phyloP scores from a whole-genome alignment of 306 rosid genomes.

The Luffa acutangula region DNA sequence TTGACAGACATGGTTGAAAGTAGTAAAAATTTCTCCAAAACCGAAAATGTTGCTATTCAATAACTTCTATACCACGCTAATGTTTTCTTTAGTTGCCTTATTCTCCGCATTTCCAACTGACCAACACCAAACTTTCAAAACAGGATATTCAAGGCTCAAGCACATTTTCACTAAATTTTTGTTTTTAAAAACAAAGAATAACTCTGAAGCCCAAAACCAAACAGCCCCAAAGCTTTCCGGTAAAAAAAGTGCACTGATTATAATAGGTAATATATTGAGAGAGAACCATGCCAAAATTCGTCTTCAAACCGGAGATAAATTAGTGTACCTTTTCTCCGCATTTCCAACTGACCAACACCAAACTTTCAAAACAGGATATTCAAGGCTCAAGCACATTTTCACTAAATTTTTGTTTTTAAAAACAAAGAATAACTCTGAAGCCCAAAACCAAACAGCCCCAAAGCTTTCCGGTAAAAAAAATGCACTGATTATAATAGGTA shows the following conservation, averaged over 20 bases:
- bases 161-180: not conserved
- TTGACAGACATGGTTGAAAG: not conserved
- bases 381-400: not conserved
- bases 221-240: not conserved
- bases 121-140: not conserved
- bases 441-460: not conserved
- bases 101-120: not conserved
- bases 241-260: not conserved
- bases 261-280: not conserved
- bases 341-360: too few relatives aligned
- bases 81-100: not conserved
- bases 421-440: not conserved
- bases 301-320: not conserved
- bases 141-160: not conserved
- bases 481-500: not conserved
- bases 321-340: slow-evolving; percentile 48
- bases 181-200: not conserved
- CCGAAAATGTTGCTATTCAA: not conserved
- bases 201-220: not conserved
- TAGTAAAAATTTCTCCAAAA: not conserved
- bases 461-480: not conserved
- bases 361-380: too few relatives aligned
- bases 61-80: not conserved
- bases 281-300: not conserved
- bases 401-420: not conserved